A percentile compares a stretch with the other conserved stretches of the same genome.
Evolutionary conservation across 2,329 filamentous ascomycete genomes (phyloP).

Genomic region (Ophioceras dolichostomum): DNA sequence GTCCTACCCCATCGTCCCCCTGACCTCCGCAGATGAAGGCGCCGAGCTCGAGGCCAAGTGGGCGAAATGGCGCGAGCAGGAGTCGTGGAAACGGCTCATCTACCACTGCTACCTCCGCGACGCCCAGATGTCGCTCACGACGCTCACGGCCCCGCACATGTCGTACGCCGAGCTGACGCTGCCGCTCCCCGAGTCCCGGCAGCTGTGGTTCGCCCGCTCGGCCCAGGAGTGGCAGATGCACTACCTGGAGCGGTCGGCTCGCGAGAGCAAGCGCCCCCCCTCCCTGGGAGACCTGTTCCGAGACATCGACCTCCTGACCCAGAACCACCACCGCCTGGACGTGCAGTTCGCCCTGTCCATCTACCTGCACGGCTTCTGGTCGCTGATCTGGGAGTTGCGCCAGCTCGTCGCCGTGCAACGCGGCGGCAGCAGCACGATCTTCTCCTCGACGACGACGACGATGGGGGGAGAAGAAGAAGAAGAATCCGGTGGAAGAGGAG

Average conservation of each 20-base stretch:
- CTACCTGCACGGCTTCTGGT: constrained; percentile 55
- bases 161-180: constrained; percentile 58
- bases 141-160: constrained; percentile 51
- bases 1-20: constrained; percentile 36
- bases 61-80: constrained; percentile 49
- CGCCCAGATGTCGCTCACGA: constrained; percentile 53
- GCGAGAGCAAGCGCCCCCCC: constrained; percentile 29
- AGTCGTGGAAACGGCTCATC: constrained; percentile 55
- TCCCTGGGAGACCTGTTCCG: constrained; percentile 43
- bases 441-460: constrained; percentile 15
- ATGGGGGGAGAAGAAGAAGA: too few species aligned
- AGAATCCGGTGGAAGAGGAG: too few species aligned
- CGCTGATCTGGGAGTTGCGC: constrained; percentile 53
- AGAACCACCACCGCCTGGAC: constrained; percentile 39
- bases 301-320: constrained; percentile 38
- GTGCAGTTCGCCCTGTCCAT: constrained; percentile 42
- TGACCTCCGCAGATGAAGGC: constrained; percentile 41
- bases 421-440: constrained; percentile 33
- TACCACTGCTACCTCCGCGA: constrained; percentile 56
- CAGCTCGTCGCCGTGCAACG: constrained; percentile 39
- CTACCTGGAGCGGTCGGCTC: constrained; percentile 31
- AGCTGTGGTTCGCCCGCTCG: constrained; percentile 53
- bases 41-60: constrained; percentile 50
- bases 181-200: constrained; percentile 47
- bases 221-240: constrained; percentile 52